A percentile compares a stretch with the other conserved stretches of the same genome.
Evolutionary conservation across 345 rosid species (phyloP).

Genomic region (Angophora floribunda): DNA sequence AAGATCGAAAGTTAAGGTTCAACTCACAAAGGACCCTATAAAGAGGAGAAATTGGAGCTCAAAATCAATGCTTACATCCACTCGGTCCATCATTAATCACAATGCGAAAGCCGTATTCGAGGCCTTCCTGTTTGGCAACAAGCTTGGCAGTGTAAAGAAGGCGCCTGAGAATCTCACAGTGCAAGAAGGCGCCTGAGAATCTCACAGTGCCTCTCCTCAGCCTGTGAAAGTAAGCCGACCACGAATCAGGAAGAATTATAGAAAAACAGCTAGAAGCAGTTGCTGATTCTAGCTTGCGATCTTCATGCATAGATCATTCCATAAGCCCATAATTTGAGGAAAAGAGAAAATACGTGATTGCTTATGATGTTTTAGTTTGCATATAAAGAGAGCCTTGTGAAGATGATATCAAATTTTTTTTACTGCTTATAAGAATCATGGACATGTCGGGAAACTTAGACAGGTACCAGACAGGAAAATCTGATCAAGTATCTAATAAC

Average conservation of each 20-base stretch:
- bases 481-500: neutral
- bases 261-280: neutral
- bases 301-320: neutral
- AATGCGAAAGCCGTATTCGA: conserved; percentile 76
- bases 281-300: neutral
- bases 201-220: conserved; percentile 87
- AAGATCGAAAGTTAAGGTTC: neutral
- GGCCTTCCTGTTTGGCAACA: conserved; percentile 85
- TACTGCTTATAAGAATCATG: neutral
- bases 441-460: neutral
- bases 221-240: conserved; percentile 31
- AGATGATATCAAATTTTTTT: neutral
- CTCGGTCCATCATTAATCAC: conserved; percentile 92
- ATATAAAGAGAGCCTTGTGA: neutral
- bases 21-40: neutral
- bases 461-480: neutral
- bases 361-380: neutral
- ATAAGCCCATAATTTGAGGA: neutral
- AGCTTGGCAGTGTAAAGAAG: conserved; percentile 89
- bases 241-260: neutral
- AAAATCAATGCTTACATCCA: conserved; percentile 38
- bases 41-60: neutral
- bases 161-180: conserved; percentile 73
- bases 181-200: conserved; percentile 87
- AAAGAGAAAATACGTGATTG: neutral